phyloP scores from a whole-genome alignment of 2,329 filamentous ascomycete species.

The Arthrobotrys iridis region DNA sequence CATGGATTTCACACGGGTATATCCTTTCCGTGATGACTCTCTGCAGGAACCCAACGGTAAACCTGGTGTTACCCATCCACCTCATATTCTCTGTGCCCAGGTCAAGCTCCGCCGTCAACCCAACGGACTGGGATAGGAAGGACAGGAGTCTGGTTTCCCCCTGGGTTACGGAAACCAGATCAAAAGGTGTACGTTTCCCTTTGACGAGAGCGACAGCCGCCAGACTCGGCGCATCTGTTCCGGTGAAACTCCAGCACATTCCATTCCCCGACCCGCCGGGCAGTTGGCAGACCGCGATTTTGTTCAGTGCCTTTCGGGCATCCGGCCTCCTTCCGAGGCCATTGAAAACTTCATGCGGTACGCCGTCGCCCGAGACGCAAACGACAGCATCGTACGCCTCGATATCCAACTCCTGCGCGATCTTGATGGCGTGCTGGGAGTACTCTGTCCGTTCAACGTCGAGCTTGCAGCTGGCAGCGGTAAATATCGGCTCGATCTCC shows the following conservation, averaged over 20 bases:
- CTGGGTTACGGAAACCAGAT: slow-evolving; percentile 88
- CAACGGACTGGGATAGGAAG: slow-evolving; percentile 89
- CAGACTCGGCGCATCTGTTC: slow-evolving; percentile 76
- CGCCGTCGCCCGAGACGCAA: slow-evolving; percentile 89
- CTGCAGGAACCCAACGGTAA: slow-evolving; percentile 83
- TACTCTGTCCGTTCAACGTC: slow-evolving; percentile 77
- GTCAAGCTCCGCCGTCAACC: slow-evolving; percentile 89
- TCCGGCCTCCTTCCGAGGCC: slow-evolving; percentile 81
- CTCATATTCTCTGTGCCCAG: slow-evolving; percentile 88
- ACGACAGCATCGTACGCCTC: slow-evolving; percentile 84
- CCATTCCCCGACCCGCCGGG: slow-evolving; percentile 95
- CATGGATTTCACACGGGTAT: slow-evolving; percentile 88
- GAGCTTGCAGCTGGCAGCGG: slow-evolving; percentile 79
- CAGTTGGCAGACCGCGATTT: slow-evolving; percentile 83
- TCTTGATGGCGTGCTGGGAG: slow-evolving; percentile 79
- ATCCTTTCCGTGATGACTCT: slow-evolving; percentile 78
- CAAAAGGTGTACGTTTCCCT: slow-evolving; percentile 76
- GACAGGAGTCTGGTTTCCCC: slow-evolving; percentile 78
- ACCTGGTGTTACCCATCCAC: slow-evolving; percentile 89
- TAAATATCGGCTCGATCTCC: slow-evolving; percentile 82
- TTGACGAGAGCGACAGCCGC: slow-evolving; percentile 88
- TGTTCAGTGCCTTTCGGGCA: slow-evolving; percentile 76
- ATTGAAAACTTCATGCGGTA: slow-evolving; percentile 94
- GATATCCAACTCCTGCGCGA: slow-evolving; percentile 79
- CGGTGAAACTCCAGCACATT: slow-evolving; percentile 88